These are phyloP conservation scores for Trametes punicea DNA, from an alignment of 768 basidiomycete species.

Conservation along the genomic window DNA sequence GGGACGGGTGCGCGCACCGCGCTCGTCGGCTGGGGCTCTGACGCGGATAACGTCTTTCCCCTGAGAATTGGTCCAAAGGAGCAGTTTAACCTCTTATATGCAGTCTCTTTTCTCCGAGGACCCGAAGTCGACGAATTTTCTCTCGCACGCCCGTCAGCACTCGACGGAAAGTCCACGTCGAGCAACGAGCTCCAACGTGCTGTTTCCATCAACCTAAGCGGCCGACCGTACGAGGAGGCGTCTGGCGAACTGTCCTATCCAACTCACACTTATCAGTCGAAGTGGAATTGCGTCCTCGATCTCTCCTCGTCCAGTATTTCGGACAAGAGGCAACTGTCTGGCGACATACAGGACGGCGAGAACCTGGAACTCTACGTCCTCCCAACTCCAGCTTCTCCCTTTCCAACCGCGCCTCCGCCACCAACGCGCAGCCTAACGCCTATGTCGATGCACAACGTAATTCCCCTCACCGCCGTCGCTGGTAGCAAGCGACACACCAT, in stretches of 20 bases:
- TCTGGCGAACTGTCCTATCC: constrained; percentile 44
- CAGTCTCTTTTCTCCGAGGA: constrained; percentile 74
- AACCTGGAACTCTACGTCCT: constrained; percentile 13
- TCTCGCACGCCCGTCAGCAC: constrained; percentile 23
- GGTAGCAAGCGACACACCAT: constrained; percentile 60
- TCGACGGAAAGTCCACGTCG: constrained; percentile 1
- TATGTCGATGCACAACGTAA: constrained; percentile 35
- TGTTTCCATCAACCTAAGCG: constrained; percentile 76
- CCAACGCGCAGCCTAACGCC: constrained; percentile 20
- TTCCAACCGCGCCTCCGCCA: constrained; percentile 40
- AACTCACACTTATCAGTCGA: constrained; percentile 72
- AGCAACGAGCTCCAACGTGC: constrained; percentile 59
- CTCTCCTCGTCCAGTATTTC: constrained; percentile 41
- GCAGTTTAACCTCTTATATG: constrained; percentile 87
- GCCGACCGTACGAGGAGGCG: constrained; percentile 54
- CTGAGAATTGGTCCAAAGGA: constrained; percentile 66
- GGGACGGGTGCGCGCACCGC: constrained; percentile 54
- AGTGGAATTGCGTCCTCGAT: constrained; percentile 90
- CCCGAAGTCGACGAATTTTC: constrained; percentile 52
- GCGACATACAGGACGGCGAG: constrained; percentile 6
- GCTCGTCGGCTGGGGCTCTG: constrained; percentile 49
- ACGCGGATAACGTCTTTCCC: constrained; percentile 56
- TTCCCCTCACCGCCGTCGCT: constrained; percentile 34
- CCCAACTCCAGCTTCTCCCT: constrained; percentile 70
- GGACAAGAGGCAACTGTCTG: constrained; percentile 23